phyloP scores from a whole-genome alignment of 106 monocot genomes.

The Dendrobium huoshanense region DNA sequence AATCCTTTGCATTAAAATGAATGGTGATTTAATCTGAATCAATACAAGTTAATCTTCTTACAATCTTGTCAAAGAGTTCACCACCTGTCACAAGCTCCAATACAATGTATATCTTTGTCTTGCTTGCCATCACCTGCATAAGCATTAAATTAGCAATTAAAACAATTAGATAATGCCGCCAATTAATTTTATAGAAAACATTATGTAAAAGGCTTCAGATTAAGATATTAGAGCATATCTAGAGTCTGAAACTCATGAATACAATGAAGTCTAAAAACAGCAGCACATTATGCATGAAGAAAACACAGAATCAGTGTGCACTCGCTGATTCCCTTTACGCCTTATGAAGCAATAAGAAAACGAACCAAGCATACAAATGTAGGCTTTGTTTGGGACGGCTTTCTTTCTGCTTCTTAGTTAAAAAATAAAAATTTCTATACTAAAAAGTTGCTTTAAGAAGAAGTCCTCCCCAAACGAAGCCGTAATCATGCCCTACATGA shows the following conservation, averaged over 20 bases:
- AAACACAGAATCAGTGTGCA: neutral
- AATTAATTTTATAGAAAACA: neutral
- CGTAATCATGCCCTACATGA: neutral
- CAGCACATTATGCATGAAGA: neutral
- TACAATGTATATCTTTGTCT: constrained; percentile 89
- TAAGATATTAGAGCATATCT: neutral
- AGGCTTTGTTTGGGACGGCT: no score
- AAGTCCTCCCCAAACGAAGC: no score
- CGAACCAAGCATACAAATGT: neutral
- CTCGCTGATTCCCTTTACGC: neutral
- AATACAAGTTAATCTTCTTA: constrained; percentile 27
- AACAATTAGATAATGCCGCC: neutral
- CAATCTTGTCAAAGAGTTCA: constrained; percentile 93
- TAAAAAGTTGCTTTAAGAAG: no score
- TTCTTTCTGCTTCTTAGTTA: no score
- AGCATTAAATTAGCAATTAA: neutral
- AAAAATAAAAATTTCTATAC: no score
- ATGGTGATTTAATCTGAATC: neutral
- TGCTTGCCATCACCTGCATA: constrained; percentile 91
- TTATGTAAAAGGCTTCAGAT: neutral
- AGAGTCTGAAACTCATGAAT: neutral
- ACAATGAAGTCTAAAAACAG: neutral
- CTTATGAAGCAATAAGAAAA: neutral
- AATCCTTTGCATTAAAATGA: neutral
- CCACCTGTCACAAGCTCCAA: constrained; percentile 81